Percentiles rank a stretch among this genome's conserved stretches.
Conservation (phyloP, 768 basidiomycete species). For the Lactarius trivialis region DNA sequence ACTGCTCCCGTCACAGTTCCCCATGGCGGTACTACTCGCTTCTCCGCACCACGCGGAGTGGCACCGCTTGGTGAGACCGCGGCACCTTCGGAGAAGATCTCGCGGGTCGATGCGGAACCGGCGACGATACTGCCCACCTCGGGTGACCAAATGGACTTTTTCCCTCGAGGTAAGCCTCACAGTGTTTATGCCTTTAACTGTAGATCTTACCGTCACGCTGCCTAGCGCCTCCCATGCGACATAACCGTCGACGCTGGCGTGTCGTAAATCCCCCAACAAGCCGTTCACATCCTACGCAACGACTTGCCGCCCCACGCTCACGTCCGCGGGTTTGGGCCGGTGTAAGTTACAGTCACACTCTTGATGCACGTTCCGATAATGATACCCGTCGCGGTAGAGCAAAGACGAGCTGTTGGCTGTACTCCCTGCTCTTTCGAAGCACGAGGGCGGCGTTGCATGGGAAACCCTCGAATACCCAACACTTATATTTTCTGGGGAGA, state of each 20-base stretch:
- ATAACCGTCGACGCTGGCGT: slow-evolving; percentile 1
- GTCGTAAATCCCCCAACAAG: not conserved
- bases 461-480: not conserved
- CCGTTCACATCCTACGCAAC: not conserved
- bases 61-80: not conserved
- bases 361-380: not conserved
- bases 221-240: not conserved
- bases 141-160: not conserved
- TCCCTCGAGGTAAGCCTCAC: not conserved
- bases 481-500: slow-evolving; percentile 10
- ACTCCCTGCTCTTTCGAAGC: slow-evolving; percentile 8
- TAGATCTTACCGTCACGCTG: too few species aligned
- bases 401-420: slow-evolving; percentile 16
- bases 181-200: not conserved
- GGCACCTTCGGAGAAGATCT: not conserved
- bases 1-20: not conserved
- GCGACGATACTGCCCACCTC: not conserved
- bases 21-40: not conserved
- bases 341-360: not conserved
- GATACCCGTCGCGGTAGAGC: not conserved
- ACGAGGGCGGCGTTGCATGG: slow-evolving; percentile 7
- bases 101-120: not conserved
- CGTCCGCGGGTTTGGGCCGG: slow-evolving; percentile 18
- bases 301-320: not conserved
- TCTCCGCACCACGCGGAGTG: not conserved